Conservation (phyloP, 1,139 yeast species). For the Meyerozyma guilliermondii region DNA sequence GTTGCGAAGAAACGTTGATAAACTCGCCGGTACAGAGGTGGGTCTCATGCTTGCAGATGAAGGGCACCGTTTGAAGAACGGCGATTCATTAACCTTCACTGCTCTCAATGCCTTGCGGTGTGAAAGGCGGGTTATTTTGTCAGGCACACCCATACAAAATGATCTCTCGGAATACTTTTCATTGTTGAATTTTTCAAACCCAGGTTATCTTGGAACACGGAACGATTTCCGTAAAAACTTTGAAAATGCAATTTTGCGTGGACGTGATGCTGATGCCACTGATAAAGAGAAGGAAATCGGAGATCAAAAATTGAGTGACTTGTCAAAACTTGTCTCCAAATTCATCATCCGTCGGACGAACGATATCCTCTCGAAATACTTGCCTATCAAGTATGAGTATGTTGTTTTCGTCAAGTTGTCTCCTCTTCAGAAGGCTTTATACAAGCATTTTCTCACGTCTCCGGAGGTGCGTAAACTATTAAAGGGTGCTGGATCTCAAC, state of each 20-base stretch:
- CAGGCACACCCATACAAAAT: constrained; percentile 97
- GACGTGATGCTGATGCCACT: constrained; percentile 87
- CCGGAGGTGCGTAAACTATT: constrained; percentile 70
- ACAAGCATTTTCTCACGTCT: constrained; percentile 71
- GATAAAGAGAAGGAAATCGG: constrained; percentile 74
- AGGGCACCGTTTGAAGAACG: constrained; percentile 93
- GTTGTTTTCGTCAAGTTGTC: constrained; percentile 85
- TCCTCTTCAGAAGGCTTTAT: constrained; percentile 69
- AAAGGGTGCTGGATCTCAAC: constrained; percentile 75
- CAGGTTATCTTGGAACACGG: constrained; percentile 85
- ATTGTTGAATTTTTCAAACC: constrained; percentile 85
- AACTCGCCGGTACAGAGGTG: constrained; percentile 70
- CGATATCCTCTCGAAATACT: constrained; percentile 86
- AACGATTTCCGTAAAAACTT: constrained; percentile 78
- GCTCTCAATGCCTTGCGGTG: constrained; percentile 81
- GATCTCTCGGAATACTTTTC: constrained; percentile 95
- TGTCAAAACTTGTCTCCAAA: constrained; percentile 75
- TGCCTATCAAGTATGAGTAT: constrained; percentile 94
- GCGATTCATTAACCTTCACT: constrained; percentile 88
- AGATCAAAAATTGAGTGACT: constrained; percentile 63
- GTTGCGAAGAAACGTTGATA: constrained; percentile 76
- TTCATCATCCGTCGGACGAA: constrained; percentile 94
- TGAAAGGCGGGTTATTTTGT: constrained; percentile 81
- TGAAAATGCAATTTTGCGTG: constrained; percentile 73
- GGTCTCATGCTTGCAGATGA: constrained; percentile 93